Evolutionary conservation across 2,329 filamentous ascomycete species (phyloP).

Genomic region (Colletotrichum truncatum): DNA sequence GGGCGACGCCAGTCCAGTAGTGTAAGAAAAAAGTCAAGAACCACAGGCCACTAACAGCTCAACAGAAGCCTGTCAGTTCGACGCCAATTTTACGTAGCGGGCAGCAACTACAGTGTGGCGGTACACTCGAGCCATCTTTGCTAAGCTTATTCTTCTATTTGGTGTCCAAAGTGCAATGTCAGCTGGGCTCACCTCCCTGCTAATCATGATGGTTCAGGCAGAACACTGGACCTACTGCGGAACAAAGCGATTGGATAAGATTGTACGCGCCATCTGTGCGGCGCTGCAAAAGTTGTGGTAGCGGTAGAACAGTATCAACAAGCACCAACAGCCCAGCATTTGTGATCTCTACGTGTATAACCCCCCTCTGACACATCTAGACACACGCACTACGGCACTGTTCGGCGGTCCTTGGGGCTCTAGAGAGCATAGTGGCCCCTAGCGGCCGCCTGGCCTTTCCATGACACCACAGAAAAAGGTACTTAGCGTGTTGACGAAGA

Average conservation of each 20-base stretch:
- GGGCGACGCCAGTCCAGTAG: not conserved
- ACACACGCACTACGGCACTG: not conserved
- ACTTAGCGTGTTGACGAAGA: constrained; percentile 1
- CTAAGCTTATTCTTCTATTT: not conserved
- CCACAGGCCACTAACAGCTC: not conserved
- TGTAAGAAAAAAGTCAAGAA: too few relatives aligned
- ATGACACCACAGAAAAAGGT: not conserved
- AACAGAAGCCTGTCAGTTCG: not conserved
- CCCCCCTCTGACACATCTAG: not conserved
- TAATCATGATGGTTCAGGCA: too few relatives aligned
- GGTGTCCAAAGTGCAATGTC: too few relatives aligned
- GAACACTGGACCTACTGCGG: not conserved
- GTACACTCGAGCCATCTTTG: not conserved
- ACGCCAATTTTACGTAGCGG: not conserved
- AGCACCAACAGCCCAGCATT: not conserved
- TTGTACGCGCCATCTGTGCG: constrained; percentile 24
- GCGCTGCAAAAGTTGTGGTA: too few relatives aligned
- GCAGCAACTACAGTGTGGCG: not conserved
- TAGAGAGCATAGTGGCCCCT: not conserved
- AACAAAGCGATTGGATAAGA: not conserved
- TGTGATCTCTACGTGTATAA: too few relatives aligned
- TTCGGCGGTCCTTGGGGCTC: not conserved
- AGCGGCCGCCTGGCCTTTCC: constrained; percentile 10
- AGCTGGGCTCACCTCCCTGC: too few relatives aligned
- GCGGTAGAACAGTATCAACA: too few relatives aligned